Evolutionary conservation across 2,329 filamentous ascomycete genomes (phyloP), one percentile per base, ranked within the genome.

Genomic region (Westerdykella ornata): DNA sequence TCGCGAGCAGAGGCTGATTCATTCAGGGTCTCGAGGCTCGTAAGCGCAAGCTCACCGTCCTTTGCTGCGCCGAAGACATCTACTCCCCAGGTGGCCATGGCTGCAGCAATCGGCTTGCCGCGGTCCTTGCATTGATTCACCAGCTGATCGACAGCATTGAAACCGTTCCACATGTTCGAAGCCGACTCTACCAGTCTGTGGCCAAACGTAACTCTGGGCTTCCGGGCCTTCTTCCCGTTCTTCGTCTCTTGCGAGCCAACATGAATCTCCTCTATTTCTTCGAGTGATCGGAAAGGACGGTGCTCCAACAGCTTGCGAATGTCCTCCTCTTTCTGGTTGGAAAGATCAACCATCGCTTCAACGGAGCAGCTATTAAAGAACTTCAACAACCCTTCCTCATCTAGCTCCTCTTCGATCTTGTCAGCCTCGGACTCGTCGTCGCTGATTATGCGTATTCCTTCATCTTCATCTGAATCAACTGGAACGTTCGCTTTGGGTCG

Each of bases 291-390:
- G 60, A 94, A 97, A 0, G 90, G 90, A 8, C 87, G 81, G 46
- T 85, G 76, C 1, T 78, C 76, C 9, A 94, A 69, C 41, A 97
- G 75, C 12, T 79, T 67, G 33, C 82, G 74, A 1, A 89, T 81
- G 35, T 82, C 74, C 5, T 81, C 78, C 50, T 84, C 76, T 28
- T 84, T 82, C 45, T 85, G 80, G 22, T 81, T 82, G 0, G 87
- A 87, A 46, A 96, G 82, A 52, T 94, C 89, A 1, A 84, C 79
- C 32, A 98, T 76, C 43, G 90, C 86, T 28, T 82, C 77, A 8
- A 79, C 70, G 4, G 80, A 79, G 61, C 86, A 92, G 0, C 74
- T 80, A 58, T 97, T 97, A 65, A 98, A 81, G 56, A 88, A 94
- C 6, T 81, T 75, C 19, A 97, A 71, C 5, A 96, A 77, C 41